A percentile compares a stretch with the other conserved stretches of the same genome.
phyloP scores from a whole-genome alignment of 352 stramenopile species.

The Achlya hypogyna region DNA sequence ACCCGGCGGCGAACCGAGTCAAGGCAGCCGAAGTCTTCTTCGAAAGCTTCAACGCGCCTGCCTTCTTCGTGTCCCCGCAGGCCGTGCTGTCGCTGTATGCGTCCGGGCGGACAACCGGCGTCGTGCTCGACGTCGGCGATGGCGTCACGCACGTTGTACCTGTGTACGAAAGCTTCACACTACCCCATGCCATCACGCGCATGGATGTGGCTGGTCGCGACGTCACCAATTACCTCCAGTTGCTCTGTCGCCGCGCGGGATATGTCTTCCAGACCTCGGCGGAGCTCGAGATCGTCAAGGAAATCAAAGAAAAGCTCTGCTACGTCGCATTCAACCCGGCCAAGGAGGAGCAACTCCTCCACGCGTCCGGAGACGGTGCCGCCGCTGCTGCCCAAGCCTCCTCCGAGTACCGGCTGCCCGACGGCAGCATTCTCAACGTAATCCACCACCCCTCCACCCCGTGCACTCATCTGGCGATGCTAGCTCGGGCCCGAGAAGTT shows the following conservation, averaged over 20 bases:
- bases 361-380: neutral
- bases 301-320: slow-evolving; percentile 86
- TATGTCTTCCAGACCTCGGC: slow-evolving; percentile 86
- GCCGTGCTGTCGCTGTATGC: slow-evolving; percentile 83
- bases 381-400: slow-evolving; percentile 1
- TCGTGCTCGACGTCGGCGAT: slow-evolving; percentile 85
- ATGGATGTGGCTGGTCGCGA: slow-evolving; percentile 80
- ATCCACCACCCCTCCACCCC: neutral
- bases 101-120: slow-evolving; percentile 75
- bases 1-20: slow-evolving; percentile 65
- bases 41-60: slow-evolving; percentile 78
- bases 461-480: neutral
- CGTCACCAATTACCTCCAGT: slow-evolving; percentile 70
- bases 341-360: slow-evolving; percentile 62
- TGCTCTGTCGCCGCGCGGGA: slow-evolving; percentile 58
- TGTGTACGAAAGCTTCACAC: slow-evolving; percentile 74
- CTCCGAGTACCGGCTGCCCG: slow-evolving; percentile 20
- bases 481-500: slow-evolving; percentile 78
- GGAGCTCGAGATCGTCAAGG: slow-evolving; percentile 77
- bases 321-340: slow-evolving; percentile 78
- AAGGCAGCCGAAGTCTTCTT: slow-evolving; percentile 80
- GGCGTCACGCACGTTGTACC: slow-evolving; percentile 82
- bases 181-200: slow-evolving; percentile 70
- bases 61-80: slow-evolving; percentile 80
- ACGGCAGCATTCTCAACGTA: slow-evolving; percentile 18